Base-by-base conservation (phyloP, 306 rosid genomes). In the Mucuna pruriens region DNA sequence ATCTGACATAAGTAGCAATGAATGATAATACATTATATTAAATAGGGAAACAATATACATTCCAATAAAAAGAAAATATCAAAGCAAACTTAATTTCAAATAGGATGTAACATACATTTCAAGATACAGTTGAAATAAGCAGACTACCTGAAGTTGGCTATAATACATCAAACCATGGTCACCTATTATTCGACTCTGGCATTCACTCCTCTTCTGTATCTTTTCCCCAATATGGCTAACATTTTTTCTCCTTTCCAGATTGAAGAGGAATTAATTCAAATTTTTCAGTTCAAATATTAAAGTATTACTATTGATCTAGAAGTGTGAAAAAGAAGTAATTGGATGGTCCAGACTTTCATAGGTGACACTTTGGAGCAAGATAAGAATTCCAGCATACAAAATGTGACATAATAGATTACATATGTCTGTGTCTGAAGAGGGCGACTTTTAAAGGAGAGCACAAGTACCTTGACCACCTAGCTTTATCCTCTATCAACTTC, bases 381-480 rank as follows among this genome's bases (percentile, higher is more conserved):
- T 45, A 25, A 34, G 22, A 66, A 51, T n/a, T 36, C 19, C 52
- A 58, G 66, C 49, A 85, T 34, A 33, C 23, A 80, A n/a, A n/a
- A 62, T 17, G 46, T 51, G 46, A 70, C 25, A 61, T 16, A n/a
- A 48, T 17, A 49, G 51, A 39, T 38, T 40, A n/a, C 17, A 67
- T 15, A 36, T 29, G 46, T 36, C 4, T 9, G 7, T 12, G 58
- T 45, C 55, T 65, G 55, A 64, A 76, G 76, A 40, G 49, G 36
- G 67, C 51, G 29, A 66, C 42, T 51, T 76, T 44, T 11, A 38
- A 80, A 83, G 79, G 83, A 33, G 26, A 63, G 60, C 26, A 75
- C 33, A 75, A 84, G 68, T 92, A 96, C 98, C 99, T 94, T 66
- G 97, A 88, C 99, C 99, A 96, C 90, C 97, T 88, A 76, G 97